Conservation (phyloP, 805 yeast genomes). For the Suhomyces faveliae region DNA sequence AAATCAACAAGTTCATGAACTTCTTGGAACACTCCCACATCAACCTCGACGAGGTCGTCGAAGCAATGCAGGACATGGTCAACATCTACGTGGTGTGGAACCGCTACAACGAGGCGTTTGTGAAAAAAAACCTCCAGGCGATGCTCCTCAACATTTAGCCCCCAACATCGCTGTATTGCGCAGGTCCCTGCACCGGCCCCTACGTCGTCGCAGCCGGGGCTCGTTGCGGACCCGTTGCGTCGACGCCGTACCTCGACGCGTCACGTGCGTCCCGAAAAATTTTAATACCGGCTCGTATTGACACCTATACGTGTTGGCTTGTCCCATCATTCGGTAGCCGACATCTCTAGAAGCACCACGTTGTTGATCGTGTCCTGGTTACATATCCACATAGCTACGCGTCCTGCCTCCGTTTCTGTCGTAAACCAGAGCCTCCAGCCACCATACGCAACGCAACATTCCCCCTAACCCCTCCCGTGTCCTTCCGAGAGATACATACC, state of each 20-base stretch:
- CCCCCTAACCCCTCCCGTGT: neutral
- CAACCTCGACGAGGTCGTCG: slow-evolving; percentile 73
- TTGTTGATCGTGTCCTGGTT: neutral
- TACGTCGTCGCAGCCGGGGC: neutral
- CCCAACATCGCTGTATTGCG: neutral
- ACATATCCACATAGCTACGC: neutral
- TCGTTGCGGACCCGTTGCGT: neutral
- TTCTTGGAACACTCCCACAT: slow-evolving; percentile 77
- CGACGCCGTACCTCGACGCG: neutral
- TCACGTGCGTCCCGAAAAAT: neutral
- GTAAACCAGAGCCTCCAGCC: neutral
- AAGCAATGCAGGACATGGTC: slow-evolving; percentile 80
- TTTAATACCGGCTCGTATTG: neutral
- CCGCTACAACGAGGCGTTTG: slow-evolving; percentile 66
- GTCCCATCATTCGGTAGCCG: neutral
- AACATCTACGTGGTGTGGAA: slow-evolving; percentile 86
- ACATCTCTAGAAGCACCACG: neutral
- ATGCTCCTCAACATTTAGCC: slow-evolving; percentile 34
- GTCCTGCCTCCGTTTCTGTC: neutral
- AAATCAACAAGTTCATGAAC: slow-evolving; percentile 56
- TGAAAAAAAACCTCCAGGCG: slow-evolving; percentile 47
- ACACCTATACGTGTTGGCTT: neutral
- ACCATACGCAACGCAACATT: no score
- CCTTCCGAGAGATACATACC: no score
- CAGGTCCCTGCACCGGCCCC: neutral